Percentiles rank a stretch among this genome's conserved stretches.
Conservation (phyloP, 805 yeast species). For the Sugiyamaella mastotermitis region DNA sequence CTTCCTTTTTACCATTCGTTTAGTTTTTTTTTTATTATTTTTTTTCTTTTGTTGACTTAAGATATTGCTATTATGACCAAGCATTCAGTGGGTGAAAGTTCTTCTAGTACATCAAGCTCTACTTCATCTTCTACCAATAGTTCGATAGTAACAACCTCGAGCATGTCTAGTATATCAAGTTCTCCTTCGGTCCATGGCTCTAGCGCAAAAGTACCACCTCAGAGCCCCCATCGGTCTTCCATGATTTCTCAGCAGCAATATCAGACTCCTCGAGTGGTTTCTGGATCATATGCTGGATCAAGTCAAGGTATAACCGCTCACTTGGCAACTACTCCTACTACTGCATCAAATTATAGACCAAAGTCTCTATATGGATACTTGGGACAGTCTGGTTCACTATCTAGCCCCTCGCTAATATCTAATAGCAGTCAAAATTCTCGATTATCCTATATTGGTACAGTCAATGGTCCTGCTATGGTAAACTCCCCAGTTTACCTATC, state of each 20-base stretch:
- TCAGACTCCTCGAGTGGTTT: slow-evolving; percentile 2
- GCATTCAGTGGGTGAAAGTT: slow-evolving; percentile 3
- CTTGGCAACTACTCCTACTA: background rate
- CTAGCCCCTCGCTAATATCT: slow-evolving; percentile 4
- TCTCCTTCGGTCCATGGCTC: background rate
- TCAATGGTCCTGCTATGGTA: background rate
- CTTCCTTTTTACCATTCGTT: too few relatives aligned
- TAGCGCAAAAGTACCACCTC: background rate
- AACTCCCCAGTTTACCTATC: slow-evolving; percentile 1
- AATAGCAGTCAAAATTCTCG: background rate
- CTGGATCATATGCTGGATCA: background rate
- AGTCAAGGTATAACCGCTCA: background rate
- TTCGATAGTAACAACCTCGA: background rate
- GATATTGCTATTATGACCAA: slow-evolving; percentile 5
- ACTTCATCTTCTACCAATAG: slow-evolving; percentile 1
- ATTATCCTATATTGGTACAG: background rate
- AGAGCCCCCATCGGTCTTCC: background rate
- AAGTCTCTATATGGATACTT: slow-evolving; percentile 8
- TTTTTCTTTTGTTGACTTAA: too few relatives aligned
- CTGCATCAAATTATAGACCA: slow-evolving; percentile 5
- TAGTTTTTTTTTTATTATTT: too few relatives aligned
- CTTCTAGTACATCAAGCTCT: slow-evolving; percentile 1
- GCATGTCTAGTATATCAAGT: background rate
- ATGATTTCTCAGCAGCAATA: background rate
- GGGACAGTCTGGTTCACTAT: slow-evolving; percentile 7